Evolutionary conservation across 2,329 filamentous ascomycete species (phyloP).

Genomic region (Hypoxylon sp.): DNA sequence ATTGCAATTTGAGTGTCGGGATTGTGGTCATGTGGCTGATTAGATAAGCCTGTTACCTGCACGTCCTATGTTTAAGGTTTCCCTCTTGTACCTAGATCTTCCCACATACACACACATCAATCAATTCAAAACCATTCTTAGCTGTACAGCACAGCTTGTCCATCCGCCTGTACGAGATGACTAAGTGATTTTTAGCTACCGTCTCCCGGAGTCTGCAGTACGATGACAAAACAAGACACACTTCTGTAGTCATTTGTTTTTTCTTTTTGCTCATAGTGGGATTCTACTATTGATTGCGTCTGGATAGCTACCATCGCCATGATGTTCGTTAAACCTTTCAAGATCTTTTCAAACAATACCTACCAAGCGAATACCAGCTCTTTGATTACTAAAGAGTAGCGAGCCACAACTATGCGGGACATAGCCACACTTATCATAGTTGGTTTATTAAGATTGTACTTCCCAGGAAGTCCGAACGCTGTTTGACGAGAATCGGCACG

Average conservation of each 20-base stretch:
- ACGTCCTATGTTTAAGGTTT: too few species aligned
- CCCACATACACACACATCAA: too few species aligned
- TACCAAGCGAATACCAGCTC: not conserved
- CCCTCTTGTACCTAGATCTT: too few species aligned
- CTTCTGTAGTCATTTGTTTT: not conserved
- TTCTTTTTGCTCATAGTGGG: not conserved
- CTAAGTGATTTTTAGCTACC: not conserved
- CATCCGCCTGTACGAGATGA: too few species aligned
- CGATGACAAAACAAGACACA: not conserved
- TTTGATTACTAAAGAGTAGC: not conserved
- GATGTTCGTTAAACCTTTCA: not conserved
- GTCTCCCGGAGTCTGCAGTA: not conserved
- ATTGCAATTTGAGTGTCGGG: not conserved
- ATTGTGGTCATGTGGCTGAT: too few species aligned
- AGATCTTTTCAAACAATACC: not conserved
- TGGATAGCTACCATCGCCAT: not conserved
- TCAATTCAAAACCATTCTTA: too few species aligned
- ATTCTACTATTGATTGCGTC: not conserved
- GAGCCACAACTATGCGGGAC: slow-evolving; percentile 4
- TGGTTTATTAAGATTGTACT: not conserved
- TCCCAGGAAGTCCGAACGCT: slow-evolving; percentile 5
- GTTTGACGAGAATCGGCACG: slow-evolving; percentile 13
- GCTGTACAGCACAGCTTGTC: too few species aligned
- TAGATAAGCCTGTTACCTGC: too few species aligned
- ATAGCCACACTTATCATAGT: not conserved